A percentile compares a stretch with the other conserved stretches of the same genome.
These are phyloP conservation scores for Ophiocordyceps polyrhachis-furcata DNA, from an alignment of 2,329 filamentous ascomycete genomes.

Conservation along the genomic window DNA sequence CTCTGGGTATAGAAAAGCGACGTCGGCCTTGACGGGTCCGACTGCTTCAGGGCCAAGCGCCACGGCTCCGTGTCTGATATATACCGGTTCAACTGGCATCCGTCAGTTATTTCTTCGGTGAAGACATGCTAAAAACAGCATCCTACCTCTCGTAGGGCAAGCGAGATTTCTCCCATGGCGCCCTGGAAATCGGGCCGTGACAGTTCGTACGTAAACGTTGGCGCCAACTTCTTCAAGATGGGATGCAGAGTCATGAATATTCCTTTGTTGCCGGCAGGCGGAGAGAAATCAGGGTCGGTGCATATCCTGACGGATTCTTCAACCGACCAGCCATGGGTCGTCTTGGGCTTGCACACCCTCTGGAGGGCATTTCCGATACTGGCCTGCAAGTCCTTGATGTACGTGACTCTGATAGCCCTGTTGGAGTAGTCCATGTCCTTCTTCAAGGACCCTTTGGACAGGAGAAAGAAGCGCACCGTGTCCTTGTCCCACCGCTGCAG, in stretches of 20 bases:
- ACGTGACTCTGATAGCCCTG: conserved; percentile 49
- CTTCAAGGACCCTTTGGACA: conserved; percentile 56
- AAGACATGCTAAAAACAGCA: too few species aligned
- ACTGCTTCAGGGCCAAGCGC: conserved; percentile 25
- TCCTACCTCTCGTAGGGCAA: conserved; percentile 38
- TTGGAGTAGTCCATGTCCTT: conserved; percentile 81
- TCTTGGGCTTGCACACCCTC: conserved; percentile 48
- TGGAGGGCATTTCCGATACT: conserved; percentile 66
- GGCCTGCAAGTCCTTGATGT: conserved; percentile 60
- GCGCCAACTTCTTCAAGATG: too few species aligned
- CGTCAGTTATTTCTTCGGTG: conserved; percentile 3
- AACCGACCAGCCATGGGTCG: conserved; percentile 39
- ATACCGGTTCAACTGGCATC: conserved; percentile 19
- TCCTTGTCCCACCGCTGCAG: conserved; percentile 79
- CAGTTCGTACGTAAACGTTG: too few species aligned
- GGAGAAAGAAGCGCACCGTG: conserved; percentile 74
- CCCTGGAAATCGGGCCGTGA: too few species aligned
- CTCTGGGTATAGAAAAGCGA: too few species aligned
- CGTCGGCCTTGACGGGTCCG: conserved; percentile 14
- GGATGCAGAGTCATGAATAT: not conserved
- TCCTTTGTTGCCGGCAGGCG: too few species aligned
- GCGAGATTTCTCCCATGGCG: conserved; percentile 29
- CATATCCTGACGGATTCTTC: conserved; percentile 30
- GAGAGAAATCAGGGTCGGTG: conserved; percentile 8
- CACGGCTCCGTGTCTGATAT: conserved; percentile 51